Base-by-base conservation (phyloP, 2,329 filamentous ascomycete species). In the Alternaria metachromatica region DNA sequence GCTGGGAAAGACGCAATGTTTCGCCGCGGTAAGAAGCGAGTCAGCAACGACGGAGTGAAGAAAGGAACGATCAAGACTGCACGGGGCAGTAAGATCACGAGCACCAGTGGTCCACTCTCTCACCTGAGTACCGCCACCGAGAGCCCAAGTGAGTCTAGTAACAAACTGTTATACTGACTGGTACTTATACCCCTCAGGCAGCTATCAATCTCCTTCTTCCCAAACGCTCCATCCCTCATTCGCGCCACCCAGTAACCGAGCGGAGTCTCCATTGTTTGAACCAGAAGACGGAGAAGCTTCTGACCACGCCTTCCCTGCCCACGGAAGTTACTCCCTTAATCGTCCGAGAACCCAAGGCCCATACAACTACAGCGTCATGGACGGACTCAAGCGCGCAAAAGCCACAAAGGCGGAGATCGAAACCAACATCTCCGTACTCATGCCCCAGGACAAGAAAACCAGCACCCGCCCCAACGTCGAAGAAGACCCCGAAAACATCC, bases 401-500 rank as follows among this genome's bases (percentile, higher is more conserved):
- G 55, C 26, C 15, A 67, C 71, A 50, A 76, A 75, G 20, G 58
- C 37, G 3, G 49, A 63, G 9, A 60, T 69, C 43, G 13, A 64
- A 25, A 60, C 60, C 49, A 68, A 62, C 28, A 49, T 68, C 41
- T 50, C 70, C 3, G 51, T 72, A 15, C 57, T 71, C 6, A 62
- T 65, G 30, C 44, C 64, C 3, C 57, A 49, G 26, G 33, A 60
- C 1, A 51, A 64, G 9, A 51, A 30, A 10, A 58, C 37, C 13
- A 37, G 18, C 44, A 51, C 25, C 13, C 45, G 51, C 26, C 56
- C 41, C 15, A 15, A 20, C 9, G 48, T 57, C 20, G 63, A 76
- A 37, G 64, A 72, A 4, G 70, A 79, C 60, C 70, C 72, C 1
- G 78, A 81, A 20, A 76, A 79, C 63, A 62, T 67, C 15, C 61